phyloP scores from a whole-genome alignment of 2,329 filamentous ascomycete genomes.

The Fusarium goolgardi region DNA sequence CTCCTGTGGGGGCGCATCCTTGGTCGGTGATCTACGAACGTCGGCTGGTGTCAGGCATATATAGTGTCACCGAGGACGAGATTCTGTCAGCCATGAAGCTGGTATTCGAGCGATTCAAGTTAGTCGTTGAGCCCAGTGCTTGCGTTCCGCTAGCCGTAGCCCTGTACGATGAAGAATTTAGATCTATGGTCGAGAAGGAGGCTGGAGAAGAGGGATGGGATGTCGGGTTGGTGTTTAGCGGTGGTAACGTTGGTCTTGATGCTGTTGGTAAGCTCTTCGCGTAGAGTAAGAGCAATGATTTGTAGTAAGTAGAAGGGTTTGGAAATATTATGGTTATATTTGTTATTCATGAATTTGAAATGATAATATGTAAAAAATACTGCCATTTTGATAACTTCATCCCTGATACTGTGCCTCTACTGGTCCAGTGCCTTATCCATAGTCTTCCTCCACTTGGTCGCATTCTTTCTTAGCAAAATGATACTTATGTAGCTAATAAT shows the following conservation, averaged over 20 bases:
- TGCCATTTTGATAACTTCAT: neutral
- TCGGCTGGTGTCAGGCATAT: constrained; percentile 75
- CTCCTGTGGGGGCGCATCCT: constrained; percentile 79
- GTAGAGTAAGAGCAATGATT: constrained; percentile 6
- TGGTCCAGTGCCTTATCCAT: constrained; percentile 67
- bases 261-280: constrained; percentile 64
- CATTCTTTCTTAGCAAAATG: constrained; percentile 69
- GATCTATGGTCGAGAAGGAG: constrained; percentile 74
- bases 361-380: neutral
- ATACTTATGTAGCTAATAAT: constrained; percentile 68
- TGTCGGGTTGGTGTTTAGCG: constrained; percentile 69
- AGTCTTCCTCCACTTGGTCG: constrained; percentile 69
- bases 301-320: neutral
- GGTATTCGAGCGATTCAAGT: constrained; percentile 88
- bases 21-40: constrained; percentile 82
- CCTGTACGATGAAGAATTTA: constrained; percentile 87
- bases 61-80: constrained; percentile 81
- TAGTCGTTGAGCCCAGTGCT: constrained; percentile 89
- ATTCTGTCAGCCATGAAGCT: constrained; percentile 81
- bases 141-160: constrained; percentile 86
- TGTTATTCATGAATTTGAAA: neutral
- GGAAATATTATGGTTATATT: neutral
- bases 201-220: constrained; percentile 80
- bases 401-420: neutral
- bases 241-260: constrained; percentile 69